Conservation (phyloP, 345 rosid species). For the Populus simonii region DNA sequence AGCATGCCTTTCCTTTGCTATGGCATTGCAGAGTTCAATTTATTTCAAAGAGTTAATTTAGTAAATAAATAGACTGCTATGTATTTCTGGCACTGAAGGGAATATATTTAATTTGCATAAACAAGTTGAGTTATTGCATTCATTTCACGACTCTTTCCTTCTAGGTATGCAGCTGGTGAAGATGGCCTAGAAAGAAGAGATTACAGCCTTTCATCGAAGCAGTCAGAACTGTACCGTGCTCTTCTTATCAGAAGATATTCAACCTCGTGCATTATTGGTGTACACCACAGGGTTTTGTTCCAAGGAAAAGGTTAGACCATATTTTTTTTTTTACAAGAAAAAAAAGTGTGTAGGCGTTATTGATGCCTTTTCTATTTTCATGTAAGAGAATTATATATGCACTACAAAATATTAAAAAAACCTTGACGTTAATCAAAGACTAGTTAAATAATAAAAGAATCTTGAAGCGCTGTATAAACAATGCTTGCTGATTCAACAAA, state of each 20-base stretch:
- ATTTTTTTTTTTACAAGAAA: too few species aligned
- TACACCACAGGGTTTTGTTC: too few species aligned
- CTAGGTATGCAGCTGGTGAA: conserved; percentile 4
- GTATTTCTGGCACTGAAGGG: not conserved
- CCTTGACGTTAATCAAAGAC: too few species aligned
- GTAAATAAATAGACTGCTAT: not conserved
- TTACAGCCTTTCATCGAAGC: not conserved
- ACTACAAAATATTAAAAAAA: too few species aligned
- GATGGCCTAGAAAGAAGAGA: conserved; percentile 6
- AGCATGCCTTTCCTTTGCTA: not conserved
- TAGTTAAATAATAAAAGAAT: too few species aligned
- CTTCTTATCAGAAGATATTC: not conserved
- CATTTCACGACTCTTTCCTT: not conserved
- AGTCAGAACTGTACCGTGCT: not conserved
- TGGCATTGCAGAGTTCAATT: not conserved
- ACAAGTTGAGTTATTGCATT: not conserved
- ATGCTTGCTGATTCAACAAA: too few species aligned
- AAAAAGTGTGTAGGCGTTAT: too few species aligned
- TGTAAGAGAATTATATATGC: too few species aligned
- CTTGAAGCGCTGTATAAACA: too few species aligned
- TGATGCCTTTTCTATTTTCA: too few species aligned
- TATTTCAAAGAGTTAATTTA: not conserved
- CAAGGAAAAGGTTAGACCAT: too few species aligned
- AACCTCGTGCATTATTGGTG: not conserved
- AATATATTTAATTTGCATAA: not conserved